Conservation (phyloP, 192 early-diverging fungal species). For the Backusella parvicylindrica region DNA sequence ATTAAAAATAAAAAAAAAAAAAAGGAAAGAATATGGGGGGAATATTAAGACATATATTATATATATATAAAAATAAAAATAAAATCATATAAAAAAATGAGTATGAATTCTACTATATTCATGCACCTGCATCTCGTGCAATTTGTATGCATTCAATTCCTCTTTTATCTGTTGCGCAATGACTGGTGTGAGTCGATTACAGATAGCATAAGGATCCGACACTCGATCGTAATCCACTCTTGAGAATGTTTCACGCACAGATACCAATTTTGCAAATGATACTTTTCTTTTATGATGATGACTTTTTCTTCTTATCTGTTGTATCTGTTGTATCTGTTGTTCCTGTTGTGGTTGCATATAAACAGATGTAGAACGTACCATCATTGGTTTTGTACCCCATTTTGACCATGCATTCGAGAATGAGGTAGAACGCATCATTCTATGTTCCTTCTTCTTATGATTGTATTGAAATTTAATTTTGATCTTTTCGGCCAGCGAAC, state of each 20-base stretch:
- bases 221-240: constrained; percentile 9
- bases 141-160: constrained; percentile 94
- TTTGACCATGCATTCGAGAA: background rate
- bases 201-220: constrained; percentile 7
- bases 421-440: background rate
- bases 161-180: constrained; percentile 85
- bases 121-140: constrained; percentile 88
- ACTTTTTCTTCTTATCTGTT: background rate
- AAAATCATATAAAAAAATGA: constrained; percentile 66
- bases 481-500: constrained; percentile 5
- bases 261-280: constrained; percentile 1
- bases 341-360: background rate
- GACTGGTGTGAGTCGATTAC: constrained; percentile 59
- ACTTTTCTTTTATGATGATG: background rate
- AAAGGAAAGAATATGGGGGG: no score
- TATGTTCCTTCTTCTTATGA: background rate
- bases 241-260: constrained; percentile 8
- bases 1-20: background rate
- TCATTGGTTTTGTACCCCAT: background rate
- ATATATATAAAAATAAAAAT: constrained; percentile 1
- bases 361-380: background rate
- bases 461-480: constrained; percentile 8
- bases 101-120: constrained; percentile 69
- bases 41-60: background rate
- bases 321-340: background rate